These are phyloP conservation scores for Stygiomarasmius scandens DNA, from an alignment of 1,284 basidiomycete species.

Conservation along the genomic window DNA sequence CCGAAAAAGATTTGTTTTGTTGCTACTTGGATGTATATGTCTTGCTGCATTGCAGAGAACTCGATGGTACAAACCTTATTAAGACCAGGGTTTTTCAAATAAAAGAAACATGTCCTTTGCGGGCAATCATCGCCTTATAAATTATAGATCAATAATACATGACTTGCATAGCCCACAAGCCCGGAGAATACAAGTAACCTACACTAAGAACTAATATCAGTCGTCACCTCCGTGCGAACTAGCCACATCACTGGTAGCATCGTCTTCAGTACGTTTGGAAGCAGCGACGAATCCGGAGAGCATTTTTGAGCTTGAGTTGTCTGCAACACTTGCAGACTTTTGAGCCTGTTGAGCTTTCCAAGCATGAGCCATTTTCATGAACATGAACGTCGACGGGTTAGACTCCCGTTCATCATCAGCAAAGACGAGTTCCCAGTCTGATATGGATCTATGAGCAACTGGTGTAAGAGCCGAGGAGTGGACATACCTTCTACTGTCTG, in stretches of 20 bases:
- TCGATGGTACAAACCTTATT: no score
- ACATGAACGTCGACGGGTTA: constrained; percentile 91
- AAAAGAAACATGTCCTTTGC: no score
- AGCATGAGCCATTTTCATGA: constrained; percentile 90
- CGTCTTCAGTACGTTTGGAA: constrained; percentile 1
- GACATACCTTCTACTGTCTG: constrained; percentile 83
- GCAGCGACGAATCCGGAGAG: constrained; percentile 2
- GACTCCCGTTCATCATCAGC: constrained; percentile 92
- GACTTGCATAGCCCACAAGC: no score
- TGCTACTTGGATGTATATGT: no score
- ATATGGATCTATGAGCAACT: constrained; percentile 6
- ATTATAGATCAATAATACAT: no score
- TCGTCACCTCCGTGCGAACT: constrained; percentile 11
- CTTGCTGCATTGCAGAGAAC: no score
- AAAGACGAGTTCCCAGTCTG: constrained; percentile 94
- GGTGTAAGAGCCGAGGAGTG: constrained; percentile 1
- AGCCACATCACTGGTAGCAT: constrained; percentile 14
- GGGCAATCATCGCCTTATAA: no score
- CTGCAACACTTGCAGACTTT: constrained; percentile 24
- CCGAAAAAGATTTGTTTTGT: no score
- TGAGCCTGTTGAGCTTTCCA: constrained; percentile 64
- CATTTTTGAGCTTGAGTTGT: neutral
- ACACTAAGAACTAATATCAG: neutral
- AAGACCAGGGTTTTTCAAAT: no score
- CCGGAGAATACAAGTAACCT: neutral